Evolutionary conservation across 2,329 filamentous ascomycete genomes (phyloP).

Genomic region (Alternaria dauci): DNA sequence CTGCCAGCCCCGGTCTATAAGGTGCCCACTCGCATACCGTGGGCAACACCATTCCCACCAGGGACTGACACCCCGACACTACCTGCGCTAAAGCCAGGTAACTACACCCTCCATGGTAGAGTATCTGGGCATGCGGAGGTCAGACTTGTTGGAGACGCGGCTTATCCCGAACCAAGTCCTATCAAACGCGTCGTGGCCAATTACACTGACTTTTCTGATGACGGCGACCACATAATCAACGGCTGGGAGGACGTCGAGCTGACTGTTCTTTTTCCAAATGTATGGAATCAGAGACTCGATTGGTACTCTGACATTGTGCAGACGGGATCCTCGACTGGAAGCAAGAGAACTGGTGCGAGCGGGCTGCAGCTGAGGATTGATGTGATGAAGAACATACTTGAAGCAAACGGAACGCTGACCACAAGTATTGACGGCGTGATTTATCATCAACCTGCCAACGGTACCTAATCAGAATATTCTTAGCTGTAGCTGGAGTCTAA

Average conservation of each 20-base stretch:
- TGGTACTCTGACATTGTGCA: constrained; percentile 54
- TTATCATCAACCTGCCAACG: constrained; percentile 53
- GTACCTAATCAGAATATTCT: constrained; percentile 19
- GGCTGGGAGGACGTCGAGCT: constrained; percentile 50
- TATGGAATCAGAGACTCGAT: constrained; percentile 40
- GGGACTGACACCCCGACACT: constrained; percentile 7
- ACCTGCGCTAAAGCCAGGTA: constrained; percentile 3
- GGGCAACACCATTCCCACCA: constrained; percentile 47
- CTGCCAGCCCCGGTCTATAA: constrained; percentile 26
- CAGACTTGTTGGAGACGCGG: constrained; percentile 4
- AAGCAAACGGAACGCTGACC: constrained; percentile 53
- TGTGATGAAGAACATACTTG: constrained; percentile 52
- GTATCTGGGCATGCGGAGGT: constrained; percentile 28
- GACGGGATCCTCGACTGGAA: constrained; percentile 40
- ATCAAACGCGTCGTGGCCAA: constrained; percentile 44
- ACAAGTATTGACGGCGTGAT: constrained; percentile 50
- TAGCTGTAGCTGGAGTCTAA: background rate
- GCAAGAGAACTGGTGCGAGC: constrained; percentile 51
- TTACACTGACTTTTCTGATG: constrained; percentile 53
- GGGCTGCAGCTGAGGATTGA: constrained; percentile 55
- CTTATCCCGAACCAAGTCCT: background rate
- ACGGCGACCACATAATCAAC: constrained; percentile 43
- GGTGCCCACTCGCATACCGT: constrained; percentile 45
- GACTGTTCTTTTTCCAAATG: constrained; percentile 10
- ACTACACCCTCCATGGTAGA: constrained; percentile 23